Evolutionary conservation across 139 green algal species (phyloP).

Genomic region (Chlamydomonas sphaeroides): DNA sequence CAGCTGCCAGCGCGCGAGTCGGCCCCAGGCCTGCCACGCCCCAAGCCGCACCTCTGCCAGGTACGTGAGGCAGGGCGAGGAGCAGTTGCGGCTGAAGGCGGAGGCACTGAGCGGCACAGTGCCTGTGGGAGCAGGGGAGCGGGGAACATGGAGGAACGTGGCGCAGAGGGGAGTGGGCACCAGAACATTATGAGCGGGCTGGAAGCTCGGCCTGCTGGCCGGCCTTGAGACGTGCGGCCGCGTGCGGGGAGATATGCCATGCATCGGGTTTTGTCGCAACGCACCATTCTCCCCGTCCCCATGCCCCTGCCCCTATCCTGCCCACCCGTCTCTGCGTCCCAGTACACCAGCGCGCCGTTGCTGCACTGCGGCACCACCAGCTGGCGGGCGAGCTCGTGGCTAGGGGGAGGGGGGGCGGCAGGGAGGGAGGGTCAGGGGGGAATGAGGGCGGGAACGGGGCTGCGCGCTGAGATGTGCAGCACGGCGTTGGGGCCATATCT

Average conservation of each 20-base stretch:
- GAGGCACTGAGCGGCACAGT: background rate
- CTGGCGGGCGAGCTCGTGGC: conserved; percentile 2
- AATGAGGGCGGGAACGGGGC: background rate
- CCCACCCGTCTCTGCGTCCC: conserved; percentile 16
- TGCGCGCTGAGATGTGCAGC: background rate
- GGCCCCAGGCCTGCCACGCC: too few relatives aligned
- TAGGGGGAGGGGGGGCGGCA: background rate
- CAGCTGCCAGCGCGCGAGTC: too few relatives aligned
- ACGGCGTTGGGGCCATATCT: background rate
- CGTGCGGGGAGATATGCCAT: background rate
- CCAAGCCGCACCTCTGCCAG: too few relatives aligned
- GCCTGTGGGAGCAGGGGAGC: background rate
- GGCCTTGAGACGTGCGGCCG: background rate
- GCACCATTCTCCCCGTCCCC: too few relatives aligned
- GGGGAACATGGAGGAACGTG: background rate
- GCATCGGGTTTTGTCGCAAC: too few relatives aligned
- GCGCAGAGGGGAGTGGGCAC: background rate
- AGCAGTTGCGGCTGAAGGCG: background rate
- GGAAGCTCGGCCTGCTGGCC: background rate
- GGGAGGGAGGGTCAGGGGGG: too few relatives aligned
- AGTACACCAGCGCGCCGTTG: background rate
- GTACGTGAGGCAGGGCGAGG: conserved; percentile 18
- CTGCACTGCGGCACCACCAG: conserved; percentile 16
- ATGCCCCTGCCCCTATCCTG: background rate
- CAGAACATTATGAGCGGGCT: background rate